Base-by-base conservation (phyloP, 2,329 filamentous ascomycete species). In the Periconia sp. region DNA sequence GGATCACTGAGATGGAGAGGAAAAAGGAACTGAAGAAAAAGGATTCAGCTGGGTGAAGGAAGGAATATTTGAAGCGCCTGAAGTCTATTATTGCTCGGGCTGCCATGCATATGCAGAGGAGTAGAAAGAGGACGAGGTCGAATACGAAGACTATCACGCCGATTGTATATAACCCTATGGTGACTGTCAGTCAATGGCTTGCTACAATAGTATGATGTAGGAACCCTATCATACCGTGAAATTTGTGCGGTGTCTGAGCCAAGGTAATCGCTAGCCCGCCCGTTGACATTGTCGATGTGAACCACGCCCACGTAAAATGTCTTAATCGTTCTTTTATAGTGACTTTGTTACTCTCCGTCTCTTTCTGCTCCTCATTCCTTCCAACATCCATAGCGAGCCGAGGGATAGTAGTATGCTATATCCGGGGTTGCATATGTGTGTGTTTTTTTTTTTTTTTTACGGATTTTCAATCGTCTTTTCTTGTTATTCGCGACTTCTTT, bases 61-160 rank as follows among this genome's bases (percentile, higher is more conserved):
- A 61, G 1, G 76, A 75, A 31, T 59, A 54, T 4, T 58, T 61
- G 35, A 80, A 64, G 7, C 72, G 72, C 21, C 55, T 53, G 1
- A 67, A 69, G 50, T 71, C 69, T 5, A 71, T 50, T 17, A 65
- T 36, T 44, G 76, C 75, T 31, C 78, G 73, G 17, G 66, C 56
- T 0, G 46, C n/a, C 25, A 69, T 63, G 11, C 59, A 52, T 1
- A 37, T 13, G 26, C 48, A 51, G 9, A 68, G 40, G 17, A 46
- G 5, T 10, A 60, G 15, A 59, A 80, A 79, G 28, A 76, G 57
- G 36, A 72, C 36, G 4, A 80, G 61, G 57, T 78, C 73, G 46
- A 79, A 59, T 18, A 80, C 54, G 57, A 75, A 80, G 41, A 80
- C 59, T 34, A 75, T 55, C 23, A 77, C 72, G 13, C 78, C 78